Base-by-base conservation (phyloP, 108 stramenopile genomes). In the Cylindrotheca fusiformis region DNA sequence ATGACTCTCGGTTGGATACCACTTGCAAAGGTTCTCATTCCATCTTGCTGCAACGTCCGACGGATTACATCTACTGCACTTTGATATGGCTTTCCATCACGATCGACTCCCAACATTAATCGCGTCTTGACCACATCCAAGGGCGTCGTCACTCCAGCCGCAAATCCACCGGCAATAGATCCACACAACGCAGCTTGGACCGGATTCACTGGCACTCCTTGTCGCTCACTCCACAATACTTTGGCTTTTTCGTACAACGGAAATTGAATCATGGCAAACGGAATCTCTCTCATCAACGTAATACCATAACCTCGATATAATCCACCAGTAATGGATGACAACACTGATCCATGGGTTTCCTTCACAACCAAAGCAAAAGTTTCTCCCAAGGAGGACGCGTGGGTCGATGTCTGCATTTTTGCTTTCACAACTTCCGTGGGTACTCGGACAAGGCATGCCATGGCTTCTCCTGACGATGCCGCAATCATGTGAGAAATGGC, bases 351-450 rank as follows among this genome's bases (percentile, higher is more conserved):
- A 50, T 80, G 80, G 23, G 63, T 79, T 58, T 92, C 88, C 0
- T 74, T 61, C 60, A 86, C 17, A 1, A 95, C 84, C 32, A 58
- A 30, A 59, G 58, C 58, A 28, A 92, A 52, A 32, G 90, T 91
- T 29, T 71, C 55, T 0, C 50, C 28, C 24, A 93, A 60, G 20
- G 67, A 46, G 3, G 80, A 45, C 8, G 83, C 83, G 60, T 44
- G 53, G 55, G 88, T 61, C 52, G 75, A 72, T 0, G 84, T 90
- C 77, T 99, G 99, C 96, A 97, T 95, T 48, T 91, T 93, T 30
- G 95, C 86, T 79, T 99, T 99, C 56, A 99, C 72, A 1, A 98
- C 95, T 69, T 99, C 99, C 10, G 96, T 96, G 4, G 99, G 99
- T 12, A 97, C 98, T 0, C 99, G 90, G 0, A 99, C 94, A 41